Base-by-base conservation (phyloP, 495 filamentous ascomycete species). In the Aspergillus biplanus region DNA sequence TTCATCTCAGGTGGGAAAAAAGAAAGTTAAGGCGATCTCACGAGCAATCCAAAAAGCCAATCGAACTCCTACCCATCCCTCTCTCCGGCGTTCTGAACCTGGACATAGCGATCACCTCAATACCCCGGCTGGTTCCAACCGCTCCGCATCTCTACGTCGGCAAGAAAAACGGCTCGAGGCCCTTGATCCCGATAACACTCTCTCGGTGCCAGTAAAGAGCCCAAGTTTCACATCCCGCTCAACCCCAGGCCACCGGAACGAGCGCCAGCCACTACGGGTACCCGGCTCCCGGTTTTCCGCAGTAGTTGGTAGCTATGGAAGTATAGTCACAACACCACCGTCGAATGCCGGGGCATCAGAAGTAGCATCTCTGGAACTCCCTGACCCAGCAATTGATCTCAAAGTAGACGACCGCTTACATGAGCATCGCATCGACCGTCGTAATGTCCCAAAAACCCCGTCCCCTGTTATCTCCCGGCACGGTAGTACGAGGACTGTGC, bases 11-110 rank as follows among this genome's bases (percentile, higher is more conserved):
- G 64, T 65, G n/a, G 93, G 91, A 33, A 97, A 97, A 75, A 96
- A 97, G 78, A 89, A 91, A 73, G 80, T 97, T 73, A 97, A 95
- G 73, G 86, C 87, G 34, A 83, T 96, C 54, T 73, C 83, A n/a
- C 84, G 87, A 42, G 91, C 92, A 64, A 78, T 92, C 8, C 83
- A 84, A 59, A 84, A 73, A 62, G 72, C 82, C 65, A 79, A 84
- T 57, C 84, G 86, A 52, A 88, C 85, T 39, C 87, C 83, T 49
- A 79, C 74, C 56, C 49, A 67, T 61, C 59, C 66, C 62, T 75
- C 72, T 75, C 71, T 59, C 71, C 65, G 67, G 72, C 64, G 58
- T 69, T 54, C 47, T 63, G 27, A 37, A 35, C 61, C 59, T 35
- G 49, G 34, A 27, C 54, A 56, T 55, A 57, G 50, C 16, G 61